Base-by-base conservation (phyloP, 2,329 filamentous ascomycete genomes). In the Pezicula neosporulosa region DNA sequence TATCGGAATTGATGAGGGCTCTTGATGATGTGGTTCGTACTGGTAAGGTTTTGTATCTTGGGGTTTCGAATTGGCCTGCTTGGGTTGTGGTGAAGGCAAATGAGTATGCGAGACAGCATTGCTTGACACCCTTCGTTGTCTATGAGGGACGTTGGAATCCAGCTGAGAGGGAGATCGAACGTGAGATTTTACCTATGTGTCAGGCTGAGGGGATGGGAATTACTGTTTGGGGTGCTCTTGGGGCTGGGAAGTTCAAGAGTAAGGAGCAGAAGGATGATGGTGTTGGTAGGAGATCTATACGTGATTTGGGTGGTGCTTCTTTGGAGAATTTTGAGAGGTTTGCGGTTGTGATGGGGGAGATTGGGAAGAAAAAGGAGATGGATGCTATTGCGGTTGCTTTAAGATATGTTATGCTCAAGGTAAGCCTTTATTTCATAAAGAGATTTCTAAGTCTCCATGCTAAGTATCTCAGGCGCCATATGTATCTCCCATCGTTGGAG, bases 111-210 rank as follows among this genome's bases (percentile, higher is more conserved):
- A n/a, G n/a, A n/a, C n/a, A n/a, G n/a, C n/a, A n/a, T n/a, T n/a
- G n/a, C n/a, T 24, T 39, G 1, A 39, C 37, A 15, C 37, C 37
- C 9, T 90, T 90, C 69, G 77, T 72, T 38, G 77, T 87, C 42
- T 87, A 86, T 66, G 81, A 86, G 66, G 85, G 84, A 10, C 70
- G 68, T 18, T 87, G 82, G 81, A 80, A 72, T 36, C 77, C 78
- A 12, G 74, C 77, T 0, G 63, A 70, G 15, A 79, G 85, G 21
- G 85, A 89, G 64, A 77, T 86, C 43, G 70, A 81, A 61, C 70
- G 77, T 15, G 78, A 81, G 15, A 77, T 81, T 54, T 70, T 83
- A 10, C 78, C 78, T 21, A 82, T 83, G 80, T 73, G 69, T 18
- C 67, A 68, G 10, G 68, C 72, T 42, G 75, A 82, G 56, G 77